Base-by-base conservation (phyloP, 2,329 filamentous ascomycete genomes). In the Cordyceps tenuipes region DNA sequence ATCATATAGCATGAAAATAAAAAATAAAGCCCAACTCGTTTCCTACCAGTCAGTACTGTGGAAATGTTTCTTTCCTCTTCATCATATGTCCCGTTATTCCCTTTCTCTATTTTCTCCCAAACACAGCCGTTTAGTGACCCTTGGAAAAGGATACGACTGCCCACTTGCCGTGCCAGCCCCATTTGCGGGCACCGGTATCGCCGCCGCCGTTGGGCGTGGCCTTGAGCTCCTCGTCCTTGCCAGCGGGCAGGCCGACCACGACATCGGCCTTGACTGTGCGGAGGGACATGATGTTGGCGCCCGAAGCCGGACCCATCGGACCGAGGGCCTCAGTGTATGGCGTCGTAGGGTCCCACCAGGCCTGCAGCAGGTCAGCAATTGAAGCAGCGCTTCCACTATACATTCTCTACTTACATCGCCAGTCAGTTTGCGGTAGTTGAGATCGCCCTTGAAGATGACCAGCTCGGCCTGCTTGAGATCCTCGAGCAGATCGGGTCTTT, bases 91-190 rank as follows among this genome's bases (percentile, higher is more conserved):
- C 34, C 34, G 12, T 3, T 36, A 8, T 12, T 12, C 13, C 34
- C 36, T 19, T 21, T 15, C 10, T 3, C 5, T 29, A 13, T 23
- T 10, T 19, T 43, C 21, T 8, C 0, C 8, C 15, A 29, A 29
- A 29, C 12, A 23, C 34, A 17, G 48, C 13, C 0, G 17, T 63
- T 66, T 65, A 73, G 41, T 67, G 65, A 8, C 70, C 72, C 48
- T 72, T 62, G 5, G 73, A 76, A 9, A 76, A 64, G 54, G 67
- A 91, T 5, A 96, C 86, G n/a, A 97, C 91, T 6, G 93, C 93
- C 89, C 90, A 97, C 74, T 97, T 97, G 47, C 93, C 93, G 69
- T 84, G 89, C 92, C 92, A 97, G 0, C 91, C 92, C 93, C 93
- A 97, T 72, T 90, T 89, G 60, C 94, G 81, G 26, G 84, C 81